A percentile compares a stretch with the other conserved stretches of the same genome.
Evolutionary conservation across 768 basidiomycete species (phyloP).

Genomic region (Lentinula guzmanii): DNA sequence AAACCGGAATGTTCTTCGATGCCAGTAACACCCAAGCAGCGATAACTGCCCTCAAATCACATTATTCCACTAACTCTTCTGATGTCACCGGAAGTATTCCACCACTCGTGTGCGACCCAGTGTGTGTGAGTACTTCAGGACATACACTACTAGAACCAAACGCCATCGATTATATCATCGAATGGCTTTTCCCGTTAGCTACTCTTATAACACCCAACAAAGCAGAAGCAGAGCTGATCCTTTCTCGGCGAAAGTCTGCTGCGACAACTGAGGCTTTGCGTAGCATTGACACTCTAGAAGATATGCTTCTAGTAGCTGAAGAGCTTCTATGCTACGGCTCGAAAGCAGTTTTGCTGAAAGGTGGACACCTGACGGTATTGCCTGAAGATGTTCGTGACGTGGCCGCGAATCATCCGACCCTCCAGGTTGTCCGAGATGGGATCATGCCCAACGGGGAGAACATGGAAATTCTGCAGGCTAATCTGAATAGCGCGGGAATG

Average conservation of each 20-base stretch:
- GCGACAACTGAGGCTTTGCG: neutral
- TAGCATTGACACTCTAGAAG: slow-evolving; percentile 40
- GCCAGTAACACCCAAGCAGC: slow-evolving; percentile 46
- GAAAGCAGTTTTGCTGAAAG: slow-evolving; percentile 71
- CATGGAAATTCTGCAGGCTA: slow-evolving; percentile 52
- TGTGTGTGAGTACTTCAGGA: slow-evolving; percentile 88
- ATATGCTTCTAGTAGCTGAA: slow-evolving; percentile 55
- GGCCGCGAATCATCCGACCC: slow-evolving; percentile 16
- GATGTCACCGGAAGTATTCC: slow-evolving; percentile 22
- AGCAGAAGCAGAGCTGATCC: slow-evolving; percentile 68
- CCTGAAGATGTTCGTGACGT: slow-evolving; percentile 37
- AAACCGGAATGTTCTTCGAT: slow-evolving; percentile 87
- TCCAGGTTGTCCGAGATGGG: slow-evolving; percentile 38
- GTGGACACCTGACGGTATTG: slow-evolving; percentile 62
- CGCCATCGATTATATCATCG: slow-evolving; percentile 55
- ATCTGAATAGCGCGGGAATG: slow-evolving; percentile 12
- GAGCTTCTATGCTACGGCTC: slow-evolving; percentile 43
- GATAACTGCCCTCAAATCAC: slow-evolving; percentile 38
- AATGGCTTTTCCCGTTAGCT: slow-evolving; percentile 65
- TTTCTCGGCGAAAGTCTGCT: slow-evolving; percentile 28
- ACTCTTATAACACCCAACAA: slow-evolving; percentile 82
- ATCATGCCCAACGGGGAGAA: slow-evolving; percentile 38
- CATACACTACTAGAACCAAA: slow-evolving; percentile 66
- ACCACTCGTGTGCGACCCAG: slow-evolving; percentile 79
- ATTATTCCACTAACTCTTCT: slow-evolving; percentile 20